Conservation (phyloP, 768 basidiomycete genomes). For the Wakefieldia striispora region DNA sequence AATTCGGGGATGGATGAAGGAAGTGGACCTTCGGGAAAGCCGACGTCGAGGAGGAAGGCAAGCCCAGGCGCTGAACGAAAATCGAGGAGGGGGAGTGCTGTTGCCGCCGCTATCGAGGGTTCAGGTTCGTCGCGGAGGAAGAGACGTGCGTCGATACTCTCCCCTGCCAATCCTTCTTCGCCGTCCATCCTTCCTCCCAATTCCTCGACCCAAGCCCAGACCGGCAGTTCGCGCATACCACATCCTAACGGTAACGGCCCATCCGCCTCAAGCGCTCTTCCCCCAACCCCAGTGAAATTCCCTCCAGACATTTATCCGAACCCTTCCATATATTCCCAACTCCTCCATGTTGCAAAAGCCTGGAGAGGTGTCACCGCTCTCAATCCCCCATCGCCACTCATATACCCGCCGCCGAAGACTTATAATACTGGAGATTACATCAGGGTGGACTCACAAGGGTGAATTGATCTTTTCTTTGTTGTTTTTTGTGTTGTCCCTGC, state of each 20-base stretch:
- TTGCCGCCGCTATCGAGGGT: slow-evolving; percentile 36
- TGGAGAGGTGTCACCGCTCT: slow-evolving; percentile 73
- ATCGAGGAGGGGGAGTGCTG: slow-evolving; percentile 33
- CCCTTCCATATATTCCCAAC: slow-evolving; percentile 43
- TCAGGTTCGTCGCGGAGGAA: slow-evolving; percentile 35
- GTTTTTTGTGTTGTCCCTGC: neutral
- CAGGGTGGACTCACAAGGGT: slow-evolving; percentile 29
- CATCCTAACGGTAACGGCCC: slow-evolving; percentile 7
- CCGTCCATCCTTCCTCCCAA: slow-evolving; percentile 14
- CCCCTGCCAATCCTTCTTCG: slow-evolving; percentile 20
- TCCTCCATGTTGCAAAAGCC: slow-evolving; percentile 56
- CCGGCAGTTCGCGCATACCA: slow-evolving; percentile 19
- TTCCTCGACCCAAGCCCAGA: slow-evolving; percentile 10
- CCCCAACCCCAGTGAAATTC: slow-evolving; percentile 37
- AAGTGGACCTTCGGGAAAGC: slow-evolving; percentile 17
- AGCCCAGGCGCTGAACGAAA: slow-evolving; percentile 42
- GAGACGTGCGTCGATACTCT: slow-evolving; percentile 38
- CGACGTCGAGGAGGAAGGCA: slow-evolving; percentile 31
- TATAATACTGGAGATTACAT: slow-evolving; percentile 21
- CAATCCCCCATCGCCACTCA: slow-evolving; percentile 25
- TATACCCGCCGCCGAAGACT: slow-evolving; percentile 20
- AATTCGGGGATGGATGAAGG: slow-evolving; percentile 18
- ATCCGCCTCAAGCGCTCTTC: slow-evolving; percentile 8
- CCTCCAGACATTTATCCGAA: slow-evolving; percentile 29
- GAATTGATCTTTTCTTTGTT: slow-evolving; percentile 11